Percentiles rank a stretch among this genome's conserved stretches.
Evolutionary conservation across 495 filamentous ascomycete genomes (phyloP).

Genomic region (Chaetomidium leptoderma): DNA sequence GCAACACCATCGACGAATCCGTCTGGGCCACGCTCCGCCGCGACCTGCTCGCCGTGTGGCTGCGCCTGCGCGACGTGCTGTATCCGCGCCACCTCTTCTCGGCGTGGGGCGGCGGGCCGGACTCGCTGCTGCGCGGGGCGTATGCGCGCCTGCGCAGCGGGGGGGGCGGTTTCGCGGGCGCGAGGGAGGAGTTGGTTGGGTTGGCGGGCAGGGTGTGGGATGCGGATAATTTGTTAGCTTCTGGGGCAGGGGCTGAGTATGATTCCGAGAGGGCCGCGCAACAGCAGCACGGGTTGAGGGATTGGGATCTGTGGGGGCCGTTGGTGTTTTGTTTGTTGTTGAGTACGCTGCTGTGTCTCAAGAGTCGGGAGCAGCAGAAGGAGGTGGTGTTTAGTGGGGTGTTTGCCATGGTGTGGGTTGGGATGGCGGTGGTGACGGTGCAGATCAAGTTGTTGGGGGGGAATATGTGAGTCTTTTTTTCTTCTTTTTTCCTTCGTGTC

Average conservation of each 20-base stretch:
- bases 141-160: constrained; percentile 49
- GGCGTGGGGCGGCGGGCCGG: neutral
- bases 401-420: constrained; percentile 94
- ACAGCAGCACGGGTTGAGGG: constrained; percentile 74
- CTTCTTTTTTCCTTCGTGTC: neutral
- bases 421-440: constrained; percentile 93
- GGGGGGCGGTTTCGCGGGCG: constrained; percentile 45
- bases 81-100: constrained; percentile 87
- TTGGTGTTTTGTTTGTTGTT: constrained; percentile 87
- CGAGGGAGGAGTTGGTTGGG: constrained; percentile 60
- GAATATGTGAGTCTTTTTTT: constrained; percentile 72
- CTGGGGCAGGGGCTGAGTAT: constrained; percentile 68
- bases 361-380: constrained; percentile 69
- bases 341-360: constrained; percentile 76
- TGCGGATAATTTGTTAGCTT: constrained; percentile 57
- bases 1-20: constrained; percentile 93
- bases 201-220: constrained; percentile 57
- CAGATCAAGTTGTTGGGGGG: constrained; percentile 97
- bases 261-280: constrained; percentile 48
- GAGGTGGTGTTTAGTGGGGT: constrained; percentile 89
- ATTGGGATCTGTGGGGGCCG: constrained; percentile 98
- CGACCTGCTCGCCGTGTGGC: constrained; percentile 89
- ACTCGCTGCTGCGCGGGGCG: constrained; percentile 46
- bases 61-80: constrained; percentile 96
- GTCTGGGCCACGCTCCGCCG: constrained; percentile 93